Conservation (phyloP, 2,329 filamentous ascomycete species). For the Diplodia scrobiculata region DNA sequence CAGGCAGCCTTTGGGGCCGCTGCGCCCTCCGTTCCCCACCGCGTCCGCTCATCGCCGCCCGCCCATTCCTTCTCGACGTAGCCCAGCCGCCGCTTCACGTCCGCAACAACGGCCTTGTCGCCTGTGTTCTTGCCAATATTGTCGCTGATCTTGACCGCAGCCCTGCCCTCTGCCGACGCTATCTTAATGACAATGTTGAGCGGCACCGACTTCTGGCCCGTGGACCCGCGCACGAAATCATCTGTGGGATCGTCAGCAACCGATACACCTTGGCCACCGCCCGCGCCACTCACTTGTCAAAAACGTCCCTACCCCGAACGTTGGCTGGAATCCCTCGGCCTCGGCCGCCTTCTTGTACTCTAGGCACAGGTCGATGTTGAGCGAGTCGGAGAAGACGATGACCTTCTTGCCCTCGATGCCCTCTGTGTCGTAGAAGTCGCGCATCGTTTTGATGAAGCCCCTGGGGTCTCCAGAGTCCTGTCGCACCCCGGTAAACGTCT, state of each 20-base stretch:
- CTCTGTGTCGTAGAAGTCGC: slow-evolving; percentile 74
- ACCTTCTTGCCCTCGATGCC: slow-evolving; percentile 79
- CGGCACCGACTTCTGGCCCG: slow-evolving; percentile 78
- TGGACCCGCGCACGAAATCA: slow-evolving; percentile 72
- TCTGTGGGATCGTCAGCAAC: slow-evolving; percentile 51
- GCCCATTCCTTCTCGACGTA: slow-evolving; percentile 85
- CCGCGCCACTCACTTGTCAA: slow-evolving; percentile 66
- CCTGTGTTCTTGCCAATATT: slow-evolving; percentile 95
- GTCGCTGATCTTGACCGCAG: slow-evolving; percentile 86
- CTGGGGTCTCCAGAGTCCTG: slow-evolving; percentile 89
- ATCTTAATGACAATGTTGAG: slow-evolving; percentile 99
- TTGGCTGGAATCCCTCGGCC: slow-evolving; percentile 75
- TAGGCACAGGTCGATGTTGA: slow-evolving; percentile 87
- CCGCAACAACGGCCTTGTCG: slow-evolving; percentile 72
- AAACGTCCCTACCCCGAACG: slow-evolving; percentile 93
- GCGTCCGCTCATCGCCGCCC: slow-evolving; percentile 76
- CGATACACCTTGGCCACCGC: slow-evolving; percentile 12
- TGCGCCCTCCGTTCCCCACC: slow-evolving; percentile 63
- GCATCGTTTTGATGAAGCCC: slow-evolving; percentile 76
- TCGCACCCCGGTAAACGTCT: slow-evolving; percentile 79
- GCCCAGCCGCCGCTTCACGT: slow-evolving; percentile 81
- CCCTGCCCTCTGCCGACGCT: slow-evolving; percentile 75
- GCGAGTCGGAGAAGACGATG: slow-evolving; percentile 92
- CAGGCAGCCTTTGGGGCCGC: background rate
- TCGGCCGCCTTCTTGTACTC: slow-evolving; percentile 87